Base-by-base conservation (phyloP, 129 eudicot genomes). In the Centrapalus pauciflorus region DNA sequence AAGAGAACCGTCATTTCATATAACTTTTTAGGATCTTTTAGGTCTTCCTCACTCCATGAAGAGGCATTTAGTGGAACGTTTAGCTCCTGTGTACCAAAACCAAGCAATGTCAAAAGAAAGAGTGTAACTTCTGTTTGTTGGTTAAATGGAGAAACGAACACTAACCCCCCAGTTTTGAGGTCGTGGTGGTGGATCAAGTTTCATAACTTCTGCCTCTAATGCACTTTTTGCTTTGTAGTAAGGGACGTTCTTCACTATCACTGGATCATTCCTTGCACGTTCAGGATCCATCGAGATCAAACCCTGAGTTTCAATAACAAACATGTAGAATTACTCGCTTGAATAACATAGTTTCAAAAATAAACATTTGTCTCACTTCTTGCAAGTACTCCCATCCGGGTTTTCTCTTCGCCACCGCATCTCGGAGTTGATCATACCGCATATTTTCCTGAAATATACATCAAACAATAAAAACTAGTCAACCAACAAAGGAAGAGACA, bases 321-420 rank as follows among this genome's bases (percentile, higher is more conserved):
- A 14, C 55, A 55, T 2, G 11, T 38, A 33, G n/a, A n/a, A 32
- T 14, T 30, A 64, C 48, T 72, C 37, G 13, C 40, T 46, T 55
- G 34, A 10, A 14, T 26, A 55, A 12, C 23, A 41, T 24, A 58
- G 13, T 19, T 38, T 64, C 17, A 27, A 6, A 16, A 13, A 76
- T 17, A 80, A 76, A 66, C n/a, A n/a, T n/a, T 2, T 43, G 70
- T 35, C 82, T 62, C 78, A 92, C 98, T 78, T 83, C 77, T 83
- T 92, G 98, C 87, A 92, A 80, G 80, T 83, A 58, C 75, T 92
- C 98, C 98, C 98, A 92, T 34, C 98, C 98, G 4, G 98, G 96
- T 60, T 84, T 72, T 41, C 96, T 83, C 58, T 76, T 77, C 48
- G 95, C 95, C 38, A 92, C 96, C 10, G 70, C 87, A 75, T 84